phyloP scores from a whole-genome alignment of 2,329 filamentous ascomycete genomes.

The Aspergillus tamarii region DNA sequence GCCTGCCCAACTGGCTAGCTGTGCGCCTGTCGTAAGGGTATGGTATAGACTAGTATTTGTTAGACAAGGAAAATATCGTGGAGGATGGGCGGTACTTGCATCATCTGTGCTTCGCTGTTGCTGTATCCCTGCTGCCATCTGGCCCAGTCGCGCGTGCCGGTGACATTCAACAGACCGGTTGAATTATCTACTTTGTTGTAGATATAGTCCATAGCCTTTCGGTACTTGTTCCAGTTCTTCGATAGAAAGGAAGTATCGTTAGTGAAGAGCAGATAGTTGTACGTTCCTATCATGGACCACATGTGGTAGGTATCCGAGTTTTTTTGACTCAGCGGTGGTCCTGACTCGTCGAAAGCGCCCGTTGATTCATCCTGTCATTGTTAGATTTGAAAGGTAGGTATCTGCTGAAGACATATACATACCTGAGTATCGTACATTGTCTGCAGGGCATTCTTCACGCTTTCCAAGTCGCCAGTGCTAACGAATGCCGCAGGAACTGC shows the following conservation, averaged over 20 bases:
- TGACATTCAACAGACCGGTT: constrained; percentile 54
- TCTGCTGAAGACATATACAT: neutral
- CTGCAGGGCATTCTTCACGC: constrained; percentile 52
- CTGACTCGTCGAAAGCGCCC: constrained; percentile 40
- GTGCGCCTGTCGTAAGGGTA: constrained; percentile 57
- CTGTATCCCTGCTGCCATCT: constrained; percentile 55
- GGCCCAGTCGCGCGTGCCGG: constrained; percentile 56
- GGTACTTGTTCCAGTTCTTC: constrained; percentile 54
- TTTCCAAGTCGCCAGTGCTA: constrained; percentile 50
- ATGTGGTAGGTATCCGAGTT: constrained; percentile 46
- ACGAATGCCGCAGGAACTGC: constrained; percentile 51
- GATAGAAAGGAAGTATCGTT: constrained; percentile 55
- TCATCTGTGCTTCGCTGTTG: constrained; percentile 57
- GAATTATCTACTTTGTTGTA: constrained; percentile 48
- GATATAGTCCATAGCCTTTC: constrained; percentile 51
- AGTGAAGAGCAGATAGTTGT: constrained; percentile 61
- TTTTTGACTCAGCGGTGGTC: constrained; percentile 38
- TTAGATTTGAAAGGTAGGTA: constrained; percentile 2
- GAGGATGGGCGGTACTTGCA: constrained; percentile 31
- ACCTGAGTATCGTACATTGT: constrained; percentile 52
- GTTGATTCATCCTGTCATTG: constrained; percentile 28
- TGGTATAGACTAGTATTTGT: constrained; percentile 48
- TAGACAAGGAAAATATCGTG: neutral
- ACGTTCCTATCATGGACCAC: constrained; percentile 61
- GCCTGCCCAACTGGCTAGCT: constrained; percentile 53